Base-by-base conservation (phyloP, 305 asterid species). In the Coffea humblotiana region DNA sequence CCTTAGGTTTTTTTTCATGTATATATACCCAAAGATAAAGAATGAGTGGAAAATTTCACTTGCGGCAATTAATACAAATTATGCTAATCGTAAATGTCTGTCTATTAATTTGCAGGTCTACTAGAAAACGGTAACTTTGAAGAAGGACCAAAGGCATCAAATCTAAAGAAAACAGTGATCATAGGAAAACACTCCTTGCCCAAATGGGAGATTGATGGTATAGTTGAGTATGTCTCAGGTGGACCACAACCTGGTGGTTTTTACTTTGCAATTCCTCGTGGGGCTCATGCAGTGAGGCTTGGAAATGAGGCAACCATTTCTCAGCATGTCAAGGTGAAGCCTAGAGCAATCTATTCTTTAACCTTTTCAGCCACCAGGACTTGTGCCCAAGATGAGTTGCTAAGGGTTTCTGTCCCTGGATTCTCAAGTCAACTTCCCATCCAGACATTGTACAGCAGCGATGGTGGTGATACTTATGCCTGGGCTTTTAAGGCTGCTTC, bases 191-290 rank as follows among this genome's bases (percentile, higher is more conserved):
- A 85, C 82, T 90, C 98, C 52, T 86, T 94, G 79, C 97, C 97
- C 84, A 90, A 87, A 78, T 94, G 97, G 97, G 89, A 86, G 79
- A 90, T 89, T 75, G 77, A 71, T 25, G 95, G 94, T 56, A 51
- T 84, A 71, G 96, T 94, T 2, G 95, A 94, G 87, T 94, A 89
- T 83, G 78, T 94, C 56, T 83, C 90, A 0, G 91, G 94, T 0
- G 98, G 97, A 56, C 98, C 92, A 47, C 96, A 92, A 75, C 95
- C 93, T 1, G 94, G 92, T 2, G 94, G 96, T 1, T 91, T 91
- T 83, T 89, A 84, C 88, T 86, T 88, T 16, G 78, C 92, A 0
- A 87, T 94, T 49, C 96, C 97, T 1, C 91, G 91, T 23, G 95
- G 98, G 77, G 85, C 83, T 68, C 96, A 91, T 58, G 95, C 98